These are phyloP conservation scores for Symbiotaphrina buchneri DNA, from an alignment of 495 filamentous ascomycete genomes.

Conservation along the genomic window DNA sequence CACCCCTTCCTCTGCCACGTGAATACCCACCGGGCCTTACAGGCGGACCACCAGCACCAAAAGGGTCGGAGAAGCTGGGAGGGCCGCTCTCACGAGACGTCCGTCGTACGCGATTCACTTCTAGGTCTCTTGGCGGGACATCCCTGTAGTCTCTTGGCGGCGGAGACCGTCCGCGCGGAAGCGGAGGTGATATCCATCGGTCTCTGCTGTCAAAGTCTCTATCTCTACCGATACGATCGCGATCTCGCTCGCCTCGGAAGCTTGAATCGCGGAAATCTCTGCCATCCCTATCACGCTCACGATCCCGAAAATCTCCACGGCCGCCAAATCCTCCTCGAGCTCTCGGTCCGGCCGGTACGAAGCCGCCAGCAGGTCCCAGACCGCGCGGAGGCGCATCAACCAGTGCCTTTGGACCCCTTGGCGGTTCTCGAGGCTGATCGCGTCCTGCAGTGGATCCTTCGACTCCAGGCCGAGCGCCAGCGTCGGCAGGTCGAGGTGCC, in stretches of 20 bases:
- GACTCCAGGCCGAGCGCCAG: slow-evolving; percentile 25
- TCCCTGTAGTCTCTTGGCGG: slow-evolving; percentile 13
- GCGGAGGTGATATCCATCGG: slow-evolving; percentile 12
- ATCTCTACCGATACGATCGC: slow-evolving; percentile 10
- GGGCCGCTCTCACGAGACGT: too few species aligned
- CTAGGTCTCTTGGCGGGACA: slow-evolving; percentile 14
- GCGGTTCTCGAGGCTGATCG: slow-evolving; percentile 27
- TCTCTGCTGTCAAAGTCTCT: slow-evolving; percentile 9
- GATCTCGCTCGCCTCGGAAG: slow-evolving; percentile 7
- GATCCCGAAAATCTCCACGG: slow-evolving; percentile 17
- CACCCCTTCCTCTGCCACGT: slow-evolving; percentile 40
- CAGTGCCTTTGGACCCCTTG: slow-evolving; percentile 47
- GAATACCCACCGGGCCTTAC: slow-evolving; percentile 32
- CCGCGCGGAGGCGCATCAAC: slow-evolving; percentile 27
- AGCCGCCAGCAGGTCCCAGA: slow-evolving; percentile 9
- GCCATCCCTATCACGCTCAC: slow-evolving; percentile 14
- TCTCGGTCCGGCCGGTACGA: slow-evolving; percentile 25
- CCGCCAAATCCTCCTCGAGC: slow-evolving; percentile 15
- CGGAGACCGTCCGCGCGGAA: slow-evolving; percentile 9
- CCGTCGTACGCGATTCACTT: slow-evolving; percentile 24
- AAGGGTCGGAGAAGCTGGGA: slow-evolving; percentile 45
- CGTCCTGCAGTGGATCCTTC: slow-evolving; percentile 16
- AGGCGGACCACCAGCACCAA: slow-evolving; percentile 20
- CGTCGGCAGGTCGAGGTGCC: slow-evolving; percentile 4
- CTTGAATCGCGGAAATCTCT: slow-evolving; percentile 14